phyloP scores from a whole-genome alignment of 2,329 filamentous ascomycete species.

The Phaeosphaeriaceae sp. region DNA sequence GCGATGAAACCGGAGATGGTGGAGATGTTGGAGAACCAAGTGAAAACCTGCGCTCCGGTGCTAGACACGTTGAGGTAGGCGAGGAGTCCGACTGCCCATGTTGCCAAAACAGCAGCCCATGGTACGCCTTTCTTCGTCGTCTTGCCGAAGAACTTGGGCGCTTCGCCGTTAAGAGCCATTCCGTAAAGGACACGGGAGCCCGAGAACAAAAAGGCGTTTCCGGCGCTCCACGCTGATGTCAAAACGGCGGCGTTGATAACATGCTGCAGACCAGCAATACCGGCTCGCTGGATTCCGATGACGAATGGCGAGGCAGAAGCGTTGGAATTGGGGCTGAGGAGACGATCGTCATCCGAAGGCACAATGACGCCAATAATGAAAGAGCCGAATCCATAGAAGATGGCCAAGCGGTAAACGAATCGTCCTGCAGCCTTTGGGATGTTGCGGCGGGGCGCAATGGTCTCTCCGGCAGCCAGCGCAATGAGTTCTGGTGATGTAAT shows the following conservation, averaged over 20 bases:
- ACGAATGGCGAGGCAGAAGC: conserved; percentile 56
- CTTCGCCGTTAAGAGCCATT: conserved; percentile 58
- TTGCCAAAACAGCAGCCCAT: conserved; percentile 47
- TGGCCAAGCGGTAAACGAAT: conserved; percentile 61
- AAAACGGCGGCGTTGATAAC: conserved; percentile 80
- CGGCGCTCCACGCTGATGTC: conserved; percentile 74
- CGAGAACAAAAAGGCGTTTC: conserved; percentile 70
- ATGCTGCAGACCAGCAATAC: conserved; percentile 70
- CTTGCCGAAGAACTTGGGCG: conserved; percentile 58
- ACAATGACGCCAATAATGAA: conserved; percentile 68
- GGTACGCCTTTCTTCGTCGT: conserved; percentile 55
- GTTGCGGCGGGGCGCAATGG: conserved; percentile 44
- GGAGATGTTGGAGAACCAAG: conserved; percentile 75
- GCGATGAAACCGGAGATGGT: conserved; percentile 64
- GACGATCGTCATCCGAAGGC: conserved; percentile 58
- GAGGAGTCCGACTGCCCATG: conserved; percentile 53
- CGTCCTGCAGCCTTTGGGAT: conserved; percentile 62
- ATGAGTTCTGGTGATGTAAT: conserved; percentile 50
- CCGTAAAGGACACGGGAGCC: conserved; percentile 60
- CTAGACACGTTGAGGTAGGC: conserved; percentile 59
- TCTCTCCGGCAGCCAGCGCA: conserved; percentile 43
- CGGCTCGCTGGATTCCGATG: conserved; percentile 72
- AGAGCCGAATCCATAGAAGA: conserved; percentile 62
- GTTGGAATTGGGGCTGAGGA: conserved; percentile 47
- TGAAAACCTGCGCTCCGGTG: conserved; percentile 60